Conservation (phyloP, 2,329 filamentous ascomycete genomes). For the Phoma herbarum region DNA sequence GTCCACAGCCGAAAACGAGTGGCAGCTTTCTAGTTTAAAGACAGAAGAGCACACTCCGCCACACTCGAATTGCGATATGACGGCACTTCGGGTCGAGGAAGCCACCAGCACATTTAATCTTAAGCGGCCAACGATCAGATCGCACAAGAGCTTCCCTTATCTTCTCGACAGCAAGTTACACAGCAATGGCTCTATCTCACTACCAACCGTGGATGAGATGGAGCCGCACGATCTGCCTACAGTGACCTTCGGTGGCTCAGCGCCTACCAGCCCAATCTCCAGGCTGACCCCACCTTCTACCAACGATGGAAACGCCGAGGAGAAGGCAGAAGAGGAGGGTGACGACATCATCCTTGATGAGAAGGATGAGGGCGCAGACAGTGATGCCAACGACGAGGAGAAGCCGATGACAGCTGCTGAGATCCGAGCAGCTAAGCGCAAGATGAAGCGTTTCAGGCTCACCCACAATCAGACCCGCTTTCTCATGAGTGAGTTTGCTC, state of each 20-base stretch:
- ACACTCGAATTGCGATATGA: constrained; percentile 51
- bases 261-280: constrained; percentile 57
- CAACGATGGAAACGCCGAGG: constrained; percentile 46
- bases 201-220: constrained; percentile 47
- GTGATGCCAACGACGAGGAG: constrained; percentile 42
- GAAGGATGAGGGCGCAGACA: constrained; percentile 47
- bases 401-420: constrained; percentile 58
- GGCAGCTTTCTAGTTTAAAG: constrained; percentile 44
- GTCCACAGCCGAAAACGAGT: constrained; percentile 55
- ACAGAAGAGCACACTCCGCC: constrained; percentile 46
- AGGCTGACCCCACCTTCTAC: constrained; percentile 57
- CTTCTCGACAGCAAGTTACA: constrained; percentile 50
- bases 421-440: constrained; percentile 59
- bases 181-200: constrained; percentile 37
- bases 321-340: constrained; percentile 50
- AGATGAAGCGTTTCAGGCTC: constrained; percentile 82
- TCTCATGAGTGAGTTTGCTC: constrained; percentile 95
- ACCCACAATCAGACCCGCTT: constrained; percentile 98
- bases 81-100: constrained; percentile 49
- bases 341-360: constrained; percentile 53
- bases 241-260: constrained; percentile 54
- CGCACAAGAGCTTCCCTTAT: constrained; percentile 57
- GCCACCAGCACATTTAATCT: constrained; percentile 48
- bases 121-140: constrained; percentile 52
- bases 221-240: constrained; percentile 47